Evolutionary conservation across 805 yeast species (phyloP), one percentile per base, ranked within the genome.

Genomic region (Hanseniaspora lachancei): DNA sequence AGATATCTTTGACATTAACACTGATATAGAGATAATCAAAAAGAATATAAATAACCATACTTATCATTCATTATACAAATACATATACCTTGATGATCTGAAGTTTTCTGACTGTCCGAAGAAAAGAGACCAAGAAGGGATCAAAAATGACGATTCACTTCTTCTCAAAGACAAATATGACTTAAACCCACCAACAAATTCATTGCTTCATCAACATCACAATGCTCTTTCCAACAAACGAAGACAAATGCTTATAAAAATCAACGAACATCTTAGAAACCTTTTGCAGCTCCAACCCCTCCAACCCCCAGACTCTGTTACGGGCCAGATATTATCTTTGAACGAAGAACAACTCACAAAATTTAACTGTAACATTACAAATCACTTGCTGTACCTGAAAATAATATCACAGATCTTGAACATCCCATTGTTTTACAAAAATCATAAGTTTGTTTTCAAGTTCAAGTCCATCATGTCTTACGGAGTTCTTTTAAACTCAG

Each of bases 341-440:
- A 20, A 32, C 6, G 27, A 46, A n/a, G 35, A 46, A 20, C 20
- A 46, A 6, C 20, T 46, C 9, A 46, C 27, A 27, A 24, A 20
- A 21, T 53, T 53, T 10, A 53, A 53, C 23, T 39, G 23, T 35
- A 29, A 29, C 21, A 21, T 53, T 27, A 43, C 47, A 2, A 46
- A 39, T 23, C 15, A 35, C 12, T 20, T 53, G 3, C 24, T 53
- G 23, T 53, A 46, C 29, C 15, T 53, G 3, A 48, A 53, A 39
- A 46, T 53, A 15, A 53, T 53, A 15, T 41, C 48, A 10, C 41
- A 46, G 40, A 21, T 53, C 8, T 23, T 53, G 12, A 36, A 52
- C 13, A 7, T 53, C 12, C 56, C 56, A 5, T 39, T 53, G 32
- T 53, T 38, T 13, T 53, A 38, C 40, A 53, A 53, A 23, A 29